Evolutionary conservation across 2,329 filamentous ascomycete genomes (phyloP).

Genomic region (Xylariales sp.): DNA sequence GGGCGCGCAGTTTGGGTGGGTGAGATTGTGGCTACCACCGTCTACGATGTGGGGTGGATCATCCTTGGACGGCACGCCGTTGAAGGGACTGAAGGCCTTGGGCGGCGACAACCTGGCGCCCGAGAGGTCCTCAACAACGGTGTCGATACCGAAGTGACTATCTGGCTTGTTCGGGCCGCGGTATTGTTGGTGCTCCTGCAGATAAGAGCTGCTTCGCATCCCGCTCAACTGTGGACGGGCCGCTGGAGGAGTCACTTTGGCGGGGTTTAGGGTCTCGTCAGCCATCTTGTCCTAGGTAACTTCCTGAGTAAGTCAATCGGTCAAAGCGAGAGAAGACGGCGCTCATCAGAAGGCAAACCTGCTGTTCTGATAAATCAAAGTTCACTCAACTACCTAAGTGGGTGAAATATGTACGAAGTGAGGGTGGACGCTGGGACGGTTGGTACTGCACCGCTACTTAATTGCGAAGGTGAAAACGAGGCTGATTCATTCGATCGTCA

Average conservation of each 20-base stretch:
- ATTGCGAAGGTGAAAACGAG: no score
- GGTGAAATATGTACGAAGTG: no score
- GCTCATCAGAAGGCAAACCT: no score
- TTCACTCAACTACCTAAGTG: no score
- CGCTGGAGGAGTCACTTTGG: slow-evolving; percentile 15
- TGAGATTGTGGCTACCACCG: slow-evolving; percentile 57
- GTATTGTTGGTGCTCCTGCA: slow-evolving; percentile 60
- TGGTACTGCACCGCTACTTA: no score
- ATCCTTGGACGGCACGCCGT: slow-evolving; percentile 55
- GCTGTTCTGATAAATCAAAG: no score
- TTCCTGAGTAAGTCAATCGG: no score
- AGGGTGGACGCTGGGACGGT: no score
- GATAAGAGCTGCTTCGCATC: slow-evolving; percentile 58
- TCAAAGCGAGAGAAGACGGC: no score
- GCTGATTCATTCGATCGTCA: no score
- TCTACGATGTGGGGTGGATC: slow-evolving; percentile 57
- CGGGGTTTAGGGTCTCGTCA: no score
- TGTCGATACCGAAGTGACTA: slow-evolving; percentile 58
- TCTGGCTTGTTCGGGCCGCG: slow-evolving; percentile 52
- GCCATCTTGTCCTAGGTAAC: no score
- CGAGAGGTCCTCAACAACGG: slow-evolving; percentile 54
- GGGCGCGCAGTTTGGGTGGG: slow-evolving; percentile 59
- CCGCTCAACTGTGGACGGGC: slow-evolving; percentile 43
- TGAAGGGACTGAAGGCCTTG: slow-evolving; percentile 46
- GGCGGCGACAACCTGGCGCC: slow-evolving; percentile 33